Conservation (phyloP, 805 yeast species). For the Schwanniomyces sp. region DNA sequence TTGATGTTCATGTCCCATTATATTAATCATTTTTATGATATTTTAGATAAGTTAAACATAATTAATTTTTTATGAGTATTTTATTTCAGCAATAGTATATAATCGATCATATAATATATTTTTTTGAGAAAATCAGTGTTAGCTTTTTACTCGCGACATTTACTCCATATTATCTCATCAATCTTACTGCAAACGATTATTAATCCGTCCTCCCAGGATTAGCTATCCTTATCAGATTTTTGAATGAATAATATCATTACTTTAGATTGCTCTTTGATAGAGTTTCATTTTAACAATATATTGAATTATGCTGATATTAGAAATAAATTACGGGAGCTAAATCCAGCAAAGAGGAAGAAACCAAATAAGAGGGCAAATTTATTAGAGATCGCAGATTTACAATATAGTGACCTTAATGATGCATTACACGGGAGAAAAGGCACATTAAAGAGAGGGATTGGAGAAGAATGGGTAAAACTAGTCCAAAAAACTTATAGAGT, state of each 20-base stretch:
- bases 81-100: neutral
- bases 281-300: constrained; percentile 13
- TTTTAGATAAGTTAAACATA: neutral
- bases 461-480: constrained; percentile 11
- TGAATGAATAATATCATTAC: neutral
- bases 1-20: neutral
- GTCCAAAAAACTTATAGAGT: constrained; percentile 9
- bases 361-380: constrained; percentile 3
- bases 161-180: neutral
- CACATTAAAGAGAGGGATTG: neutral
- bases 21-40: no score
- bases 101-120: neutral
- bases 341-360: constrained; percentile 8
- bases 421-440: constrained; percentile 5
- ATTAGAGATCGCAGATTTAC: constrained; percentile 15
- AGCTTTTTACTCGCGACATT: neutral
- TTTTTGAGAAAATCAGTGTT: neutral
- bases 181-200: constrained; percentile 1
- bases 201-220: neutral
- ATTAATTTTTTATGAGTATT: neutral
- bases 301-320: constrained; percentile 3
- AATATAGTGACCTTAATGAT: constrained; percentile 13
- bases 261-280: constrained; percentile 9
- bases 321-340: neutral
- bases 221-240: neutral